phyloP scores from a whole-genome alignment of 305 asterid genomes.

The Andrographis paniculata region DNA sequence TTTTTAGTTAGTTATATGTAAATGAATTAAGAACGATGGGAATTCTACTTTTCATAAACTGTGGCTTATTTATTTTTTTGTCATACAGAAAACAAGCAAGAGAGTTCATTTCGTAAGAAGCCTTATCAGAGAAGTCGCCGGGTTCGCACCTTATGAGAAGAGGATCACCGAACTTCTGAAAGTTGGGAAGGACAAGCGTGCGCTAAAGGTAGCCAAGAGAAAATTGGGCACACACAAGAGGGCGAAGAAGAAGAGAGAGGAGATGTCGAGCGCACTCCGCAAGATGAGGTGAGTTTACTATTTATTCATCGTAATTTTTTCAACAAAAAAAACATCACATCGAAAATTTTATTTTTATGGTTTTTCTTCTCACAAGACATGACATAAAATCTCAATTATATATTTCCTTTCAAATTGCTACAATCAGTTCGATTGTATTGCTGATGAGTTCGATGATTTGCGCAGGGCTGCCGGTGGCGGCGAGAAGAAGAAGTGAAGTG shows the following conservation, averaged over 20 bases:
- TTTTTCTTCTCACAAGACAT: too few relatives aligned
- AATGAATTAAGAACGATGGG: too few relatives aligned
- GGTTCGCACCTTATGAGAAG: slow-evolving; percentile 88
- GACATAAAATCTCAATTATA: too few relatives aligned
- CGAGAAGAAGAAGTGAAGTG: slow-evolving; percentile 82
- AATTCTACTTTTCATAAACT: too few relatives aligned
- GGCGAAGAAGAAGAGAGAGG: slow-evolving; percentile 63
- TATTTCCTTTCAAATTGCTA: background rate
- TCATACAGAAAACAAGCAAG: slow-evolving; percentile 62
- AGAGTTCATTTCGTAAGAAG: slow-evolving; percentile 63
- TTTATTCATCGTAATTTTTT: background rate
- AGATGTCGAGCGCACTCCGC: slow-evolving; percentile 40
- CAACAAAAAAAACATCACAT: too few relatives aligned
- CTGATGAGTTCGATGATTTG: background rate
- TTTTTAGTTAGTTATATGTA: too few relatives aligned
- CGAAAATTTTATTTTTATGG: too few relatives aligned
- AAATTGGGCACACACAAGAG: slow-evolving; percentile 87
- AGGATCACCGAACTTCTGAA: slow-evolving; percentile 83
- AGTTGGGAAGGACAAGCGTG: slow-evolving; percentile 88
- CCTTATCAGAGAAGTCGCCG: slow-evolving; percentile 83
- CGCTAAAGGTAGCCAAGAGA: slow-evolving; percentile 78
- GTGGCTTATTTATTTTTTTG: too few relatives aligned
- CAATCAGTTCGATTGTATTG: too few relatives aligned
- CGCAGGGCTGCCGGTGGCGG: slow-evolving; percentile 91
- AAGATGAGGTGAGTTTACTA: slow-evolving; percentile 25